Conservation (phyloP, 441 rosid species). For the Codiaeum variegatum region DNA sequence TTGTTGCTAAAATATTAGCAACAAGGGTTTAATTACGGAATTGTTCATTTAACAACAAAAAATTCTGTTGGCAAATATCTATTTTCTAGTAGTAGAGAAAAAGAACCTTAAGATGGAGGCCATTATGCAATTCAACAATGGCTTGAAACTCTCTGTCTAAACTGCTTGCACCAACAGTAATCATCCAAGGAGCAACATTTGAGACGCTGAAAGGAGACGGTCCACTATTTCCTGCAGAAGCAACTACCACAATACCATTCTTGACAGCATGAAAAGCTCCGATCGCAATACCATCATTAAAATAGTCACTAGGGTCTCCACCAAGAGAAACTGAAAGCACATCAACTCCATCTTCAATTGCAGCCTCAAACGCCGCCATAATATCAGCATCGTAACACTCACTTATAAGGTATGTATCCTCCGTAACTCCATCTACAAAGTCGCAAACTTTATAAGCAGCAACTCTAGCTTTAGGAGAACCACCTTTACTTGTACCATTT, state of each 20-base stretch:
- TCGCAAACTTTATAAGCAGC: slow-evolving; percentile 82
- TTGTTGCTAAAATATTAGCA: too few relatives aligned
- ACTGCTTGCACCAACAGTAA: slow-evolving; percentile 60
- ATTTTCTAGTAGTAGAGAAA: neutral
- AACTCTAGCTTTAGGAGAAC: slow-evolving; percentile 62
- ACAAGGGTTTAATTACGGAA: too few relatives aligned
- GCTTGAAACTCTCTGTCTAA: slow-evolving; percentile 41
- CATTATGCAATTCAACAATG: slow-evolving; percentile 32
- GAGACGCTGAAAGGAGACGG: slow-evolving; percentile 33
- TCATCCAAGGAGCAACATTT: slow-evolving; percentile 50
- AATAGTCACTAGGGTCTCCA: slow-evolving; percentile 30
- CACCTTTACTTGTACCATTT: slow-evolving; percentile 76
- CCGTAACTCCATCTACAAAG: too few relatives aligned
- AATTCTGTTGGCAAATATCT: slow-evolving; percentile 15
- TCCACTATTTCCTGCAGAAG: slow-evolving; percentile 58
- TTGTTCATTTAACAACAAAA: neutral
- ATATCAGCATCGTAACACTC: slow-evolving; percentile 60
- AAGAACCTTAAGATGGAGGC: slow-evolving; percentile 37
- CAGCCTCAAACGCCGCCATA: slow-evolving; percentile 53
- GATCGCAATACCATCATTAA: slow-evolving; percentile 40
- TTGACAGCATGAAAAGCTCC: slow-evolving; percentile 64
- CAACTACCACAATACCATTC: slow-evolving; percentile 45
- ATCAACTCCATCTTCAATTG: slow-evolving; percentile 65
- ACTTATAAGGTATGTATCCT: too few relatives aligned
- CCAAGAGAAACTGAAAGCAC: slow-evolving; percentile 66